Evolutionary conservation across 2,329 filamentous ascomycete species (phyloP).

Genomic region (Microcera coccophila): DNA sequence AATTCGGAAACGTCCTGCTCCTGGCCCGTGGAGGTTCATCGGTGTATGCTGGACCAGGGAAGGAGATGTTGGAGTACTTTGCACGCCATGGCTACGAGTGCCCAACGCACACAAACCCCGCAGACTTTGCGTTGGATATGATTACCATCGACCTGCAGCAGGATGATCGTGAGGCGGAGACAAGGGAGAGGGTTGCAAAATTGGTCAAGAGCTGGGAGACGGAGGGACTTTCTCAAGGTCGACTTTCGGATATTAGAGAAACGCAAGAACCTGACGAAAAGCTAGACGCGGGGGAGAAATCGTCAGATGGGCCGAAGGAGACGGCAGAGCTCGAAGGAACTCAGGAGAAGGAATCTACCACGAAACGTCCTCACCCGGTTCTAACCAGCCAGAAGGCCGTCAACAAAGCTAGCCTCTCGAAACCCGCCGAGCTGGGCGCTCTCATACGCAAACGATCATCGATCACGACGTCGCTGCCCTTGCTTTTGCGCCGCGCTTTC

Average conservation of each 20-base stretch:
- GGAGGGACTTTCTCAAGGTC: slow-evolving; percentile 7
- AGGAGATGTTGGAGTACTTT: slow-evolving; percentile 64
- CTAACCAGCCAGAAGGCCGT: slow-evolving; percentile 37
- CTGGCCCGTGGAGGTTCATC: slow-evolving; percentile 66
- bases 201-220: slow-evolving; percentile 58
- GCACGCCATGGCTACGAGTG: slow-evolving; percentile 57
- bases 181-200: slow-evolving; percentile 56
- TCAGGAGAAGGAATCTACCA: not conserved
- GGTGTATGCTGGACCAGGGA: slow-evolving; percentile 62
- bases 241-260: slow-evolving; percentile 30
- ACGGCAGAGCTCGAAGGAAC: not conserved
- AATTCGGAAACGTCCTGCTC: slow-evolving; percentile 68
- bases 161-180: slow-evolving; percentile 57
- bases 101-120: slow-evolving; percentile 67
- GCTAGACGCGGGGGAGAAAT: slow-evolving; percentile 6
- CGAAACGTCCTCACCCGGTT: not conserved
- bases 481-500: slow-evolving; percentile 62
- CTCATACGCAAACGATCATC: slow-evolving; percentile 61
- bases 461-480: slow-evolving; percentile 59
- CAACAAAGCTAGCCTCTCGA: slow-evolving; percentile 49
- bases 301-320: too few species aligned
- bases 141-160: slow-evolving; percentile 73
- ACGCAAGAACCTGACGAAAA: slow-evolving; percentile 19
- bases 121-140: slow-evolving; percentile 72
- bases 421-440: slow-evolving; percentile 68